Evolutionary conservation across 164 flowering plant species (phyloP).

Genomic region (Stephania japonica): DNA sequence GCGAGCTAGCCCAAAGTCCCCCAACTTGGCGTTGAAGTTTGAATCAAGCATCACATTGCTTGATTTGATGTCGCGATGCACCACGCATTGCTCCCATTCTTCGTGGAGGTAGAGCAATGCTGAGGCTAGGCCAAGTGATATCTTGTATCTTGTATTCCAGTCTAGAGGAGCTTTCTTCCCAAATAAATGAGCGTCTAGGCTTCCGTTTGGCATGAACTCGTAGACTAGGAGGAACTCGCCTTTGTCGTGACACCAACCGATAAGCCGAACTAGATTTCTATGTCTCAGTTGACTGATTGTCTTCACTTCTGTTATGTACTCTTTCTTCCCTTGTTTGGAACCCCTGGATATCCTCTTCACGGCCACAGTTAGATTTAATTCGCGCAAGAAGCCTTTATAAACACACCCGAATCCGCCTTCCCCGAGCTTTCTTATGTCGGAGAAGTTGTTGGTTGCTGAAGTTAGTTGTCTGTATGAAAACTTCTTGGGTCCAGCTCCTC

Average conservation of each 20-base stretch:
- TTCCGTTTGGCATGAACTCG: slow-evolving; percentile 37
- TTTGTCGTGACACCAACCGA: slow-evolving; percentile 31
- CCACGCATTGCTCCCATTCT: slow-evolving; percentile 35
- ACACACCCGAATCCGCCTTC: slow-evolving; percentile 31
- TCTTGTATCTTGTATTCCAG: slow-evolving; percentile 32
- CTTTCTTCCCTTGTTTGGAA: slow-evolving; percentile 35
- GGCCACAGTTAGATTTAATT: slow-evolving; percentile 15
- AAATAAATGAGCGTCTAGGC: slow-evolving; percentile 29
- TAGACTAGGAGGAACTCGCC: slow-evolving; percentile 28
- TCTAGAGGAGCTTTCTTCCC: slow-evolving; percentile 4
- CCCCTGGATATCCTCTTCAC: slow-evolving; percentile 28
- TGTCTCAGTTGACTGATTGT: slow-evolving; percentile 29
- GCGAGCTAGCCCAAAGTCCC: slow-evolving; percentile 16
- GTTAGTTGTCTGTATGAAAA: slow-evolving; percentile 22
- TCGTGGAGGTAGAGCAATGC: slow-evolving; percentile 37
- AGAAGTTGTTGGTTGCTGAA: slow-evolving; percentile 28
- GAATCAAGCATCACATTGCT: slow-evolving; percentile 19
- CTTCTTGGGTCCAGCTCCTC: slow-evolving; percentile 25
- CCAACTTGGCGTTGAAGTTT: slow-evolving; percentile 17
- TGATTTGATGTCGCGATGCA: slow-evolving; percentile 23
- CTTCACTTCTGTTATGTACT: slow-evolving; percentile 29
- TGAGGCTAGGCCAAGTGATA: slow-evolving; percentile 16
- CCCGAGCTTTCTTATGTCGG: slow-evolving; percentile 24
- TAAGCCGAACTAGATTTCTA: slow-evolving; percentile 29
- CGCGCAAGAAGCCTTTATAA: slow-evolving; percentile 22